A percentile compares a stretch with the other conserved stretches of the same genome.
Evolutionary conservation across 257 asterid species (phyloP).

Genomic region (Lycium ferocissimum): DNA sequence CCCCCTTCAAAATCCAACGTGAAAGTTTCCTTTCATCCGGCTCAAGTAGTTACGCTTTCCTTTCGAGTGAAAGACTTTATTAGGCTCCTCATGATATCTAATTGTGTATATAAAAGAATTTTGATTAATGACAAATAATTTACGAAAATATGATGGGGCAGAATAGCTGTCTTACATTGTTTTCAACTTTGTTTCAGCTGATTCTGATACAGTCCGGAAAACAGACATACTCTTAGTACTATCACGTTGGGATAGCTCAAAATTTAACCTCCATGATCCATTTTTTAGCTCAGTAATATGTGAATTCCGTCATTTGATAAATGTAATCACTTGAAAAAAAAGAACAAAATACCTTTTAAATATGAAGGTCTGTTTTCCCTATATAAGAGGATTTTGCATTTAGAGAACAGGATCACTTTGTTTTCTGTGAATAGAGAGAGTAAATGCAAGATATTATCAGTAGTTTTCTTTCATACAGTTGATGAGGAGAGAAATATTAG

Average conservation of each 20-base stretch:
- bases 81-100: too few relatives aligned
- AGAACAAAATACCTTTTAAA: too few relatives aligned
- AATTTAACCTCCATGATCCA: not conserved
- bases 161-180: not conserved
- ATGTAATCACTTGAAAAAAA: not conserved
- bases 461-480: not conserved
- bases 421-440: too few relatives aligned
- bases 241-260: not conserved
- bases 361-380: not conserved
- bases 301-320: not conserved
- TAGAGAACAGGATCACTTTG: too few relatives aligned
- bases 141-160: not conserved
- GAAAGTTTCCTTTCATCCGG: too few relatives aligned
- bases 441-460: not conserved
- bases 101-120: too few relatives aligned
- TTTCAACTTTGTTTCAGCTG: not conserved
- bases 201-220: not conserved
- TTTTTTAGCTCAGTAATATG: not conserved
- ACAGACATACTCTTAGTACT: not conserved
- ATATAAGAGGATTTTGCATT: too few relatives aligned
- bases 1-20: not conserved
- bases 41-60: too few relatives aligned
- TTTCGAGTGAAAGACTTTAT: too few relatives aligned
- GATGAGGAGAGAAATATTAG: not conserved
- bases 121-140: too few relatives aligned